Base-by-base conservation (phyloP, 352 stramenopile species). In the Pythium chondricola region DNA sequence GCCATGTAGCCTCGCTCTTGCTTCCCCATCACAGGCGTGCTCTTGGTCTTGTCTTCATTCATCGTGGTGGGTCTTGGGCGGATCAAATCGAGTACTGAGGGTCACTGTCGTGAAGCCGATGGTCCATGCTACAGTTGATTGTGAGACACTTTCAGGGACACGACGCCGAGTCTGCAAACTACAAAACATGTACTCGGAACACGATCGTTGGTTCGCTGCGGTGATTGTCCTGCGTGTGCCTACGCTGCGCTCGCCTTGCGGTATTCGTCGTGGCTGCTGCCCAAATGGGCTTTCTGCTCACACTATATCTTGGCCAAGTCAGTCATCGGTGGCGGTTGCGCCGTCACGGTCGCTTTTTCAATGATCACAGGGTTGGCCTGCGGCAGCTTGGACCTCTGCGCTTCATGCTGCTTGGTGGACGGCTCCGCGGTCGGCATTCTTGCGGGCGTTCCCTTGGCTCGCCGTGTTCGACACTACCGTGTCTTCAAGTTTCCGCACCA, bases 1-100 rank as follows among this genome's bases (percentile, higher is more conserved):
- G 47, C 46, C 39, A 62, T 52, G 47, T 52, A 62, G 1, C 46
- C 54, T 18, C 25, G 29, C 53, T 61, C 46, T 8, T 46, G 47
- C 1, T 43, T 21, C 2, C 41, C 35, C 47, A 56, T 56, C 9
- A 14, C 6, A 2, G 22, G 32, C 27, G 22, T 14, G 2, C 33
- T 25, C 6, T 29, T 41, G 18, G 18, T 41, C 29, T 11, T 21
- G 41, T n/a, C n/a, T n/a, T n/a, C n/a, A n/a, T n/a, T n/a, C n/a
- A n/a, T n/a, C n/a, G n/a, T n/a, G n/a, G n/a, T n/a, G n/a, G n/a
- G n/a, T n/a, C n/a, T n/a, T n/a, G n/a, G n/a, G n/a, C n/a, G n/a
- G n/a, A n/a, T n/a, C n/a, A n/a, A n/a, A n/a, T n/a, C n/a, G n/a
- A n/a, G n/a, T n/a, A n/a, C n/a, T n/a, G n/a, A n/a, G n/a, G n/a